Base-by-base conservation (phyloP, 2,329 filamentous ascomycete species). In the Pezicula radicicola region DNA sequence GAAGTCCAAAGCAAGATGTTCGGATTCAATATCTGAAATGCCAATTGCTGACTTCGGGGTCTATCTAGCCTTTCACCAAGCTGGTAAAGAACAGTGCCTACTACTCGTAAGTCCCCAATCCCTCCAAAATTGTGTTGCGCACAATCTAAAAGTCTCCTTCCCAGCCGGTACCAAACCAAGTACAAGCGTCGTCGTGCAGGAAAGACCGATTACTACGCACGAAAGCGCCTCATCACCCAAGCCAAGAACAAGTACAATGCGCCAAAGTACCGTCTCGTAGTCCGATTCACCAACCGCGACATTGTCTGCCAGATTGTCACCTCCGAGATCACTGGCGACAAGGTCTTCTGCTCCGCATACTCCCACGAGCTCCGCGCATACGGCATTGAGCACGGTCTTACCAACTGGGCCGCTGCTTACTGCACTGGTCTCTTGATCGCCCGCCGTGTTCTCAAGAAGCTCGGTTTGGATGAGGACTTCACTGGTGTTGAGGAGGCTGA, bases 171-270 rank as follows among this genome's bases (percentile, higher is more conserved):
- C 86, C 94, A 99, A 84, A 97, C 94, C 75, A 99, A 99, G 88
- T 99, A 97, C 89, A 94, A 91, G 84, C 92, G 94, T 75, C 88
- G 94, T 78, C 86, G 90, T 66, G 73, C 88, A 71, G 94, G 94
- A 75, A 99, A 99, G 89, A 99, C 94, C 81, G 94, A 99, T 77
- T 99, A 99, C 91, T 97, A 97, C 78, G 94, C 94, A 74, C 93
- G 94, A 77, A 97, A 97, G 90, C 89, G 94, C 73, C 85, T 99
- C 77, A 94, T 97, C 84, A 92, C 91, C 82, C 94, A 99, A 85
- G 94, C 94, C 81, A 99, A 97, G 91, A 99, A 99, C 91, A 99
- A 99, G 89, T 99, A 97, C 89, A 96, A 96, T 81, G 89, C 94
- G 61, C 94, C 94, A 79, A 99, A 99, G 87, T 97, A 99, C 88